Base-by-base conservation (phyloP, 2,329 filamentous ascomycete species). In the Fulvia fulva region DNA sequence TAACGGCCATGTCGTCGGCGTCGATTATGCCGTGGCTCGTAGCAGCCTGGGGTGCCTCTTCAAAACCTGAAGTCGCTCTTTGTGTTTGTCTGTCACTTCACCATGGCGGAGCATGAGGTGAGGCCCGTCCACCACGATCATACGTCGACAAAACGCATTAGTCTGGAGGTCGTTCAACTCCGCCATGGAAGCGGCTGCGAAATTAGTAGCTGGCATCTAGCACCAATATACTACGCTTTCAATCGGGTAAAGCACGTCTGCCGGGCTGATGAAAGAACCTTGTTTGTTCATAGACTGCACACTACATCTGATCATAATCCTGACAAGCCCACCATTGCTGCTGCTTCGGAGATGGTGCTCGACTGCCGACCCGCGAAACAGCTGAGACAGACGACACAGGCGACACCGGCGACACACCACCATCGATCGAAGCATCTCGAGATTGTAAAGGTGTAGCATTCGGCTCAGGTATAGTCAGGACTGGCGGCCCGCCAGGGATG, bases 301-400 rank as follows among this genome's bases (percentile, higher is more conserved):
- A 41, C 5, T 41, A 41, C 37, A 41, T 19, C 12, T n/a, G 5
- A 41, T 41, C 37, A n/a, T 41, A 41, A n/a, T 19, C 37, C 37
- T n/a, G n/a, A 7, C 37, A n/a, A n/a, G 1, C 3, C 11, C 25
- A n/a, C 47, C 41, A 46, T 5, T 45, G 23, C 22, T 30, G 21
- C 37, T 45, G 34, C 28, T 54, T 58, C 46, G 30, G 44, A 16
- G 61, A 59, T 3, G 53, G 54, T 14, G 54, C 41, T 7, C 56
- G 59, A 54, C 56, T 61, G 19, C 22, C 55, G 25, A 53, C 44
- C 21, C 46, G 56, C 46, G 54, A 57, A 21, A 56, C 55, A 45
- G 58, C 57, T 43, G 60, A 62, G 19, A 62, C 43, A 16, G 57
- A 46, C 22, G 60, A 62, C 9, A 63, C 53, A 12, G 58, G 59